Base-by-base conservation (phyloP, 495 filamentous ascomycete genomes). In the Penicillium cosmopolitanum region DNA sequence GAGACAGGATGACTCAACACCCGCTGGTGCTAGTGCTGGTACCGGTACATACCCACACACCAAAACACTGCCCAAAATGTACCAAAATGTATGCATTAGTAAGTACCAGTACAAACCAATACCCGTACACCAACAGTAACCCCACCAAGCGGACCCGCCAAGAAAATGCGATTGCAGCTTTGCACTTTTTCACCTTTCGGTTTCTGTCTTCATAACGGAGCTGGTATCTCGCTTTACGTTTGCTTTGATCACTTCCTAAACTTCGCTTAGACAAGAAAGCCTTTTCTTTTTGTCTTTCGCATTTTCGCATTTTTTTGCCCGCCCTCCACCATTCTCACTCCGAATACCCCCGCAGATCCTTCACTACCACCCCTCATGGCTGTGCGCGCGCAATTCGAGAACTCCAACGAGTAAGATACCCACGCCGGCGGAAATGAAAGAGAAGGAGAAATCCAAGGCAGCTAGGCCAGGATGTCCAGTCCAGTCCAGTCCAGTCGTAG, bases 351-450 rank as follows among this genome's bases (percentile, higher is more conserved):
- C 44, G 19, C 50, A 33, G 40, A 28, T n/a, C 18, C 42, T 50
- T 47, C 60, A 69, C 36, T 38, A 38, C 56, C 69, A 44, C 42
- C 42, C 42, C 42, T 44, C 42, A 93, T 93, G 89, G 87, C 89
- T 77, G 89, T 93, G 51, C 87, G 89, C 73, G 89, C 89, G 56
- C 88, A 95, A 80, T 98, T 98, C 73, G 95, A 98, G 79, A 97
- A 96, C 80, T 96, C 92, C 63, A 97, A 98, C 82, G 95, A 98
- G 95, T 98, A 76, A 72, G 85, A 80, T 57, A 2, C 23, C 23
- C 23, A 23, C 7, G 10, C 16, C 50, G n/a, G 21, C 25, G 47
- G 18, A 46, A 34, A 16, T 16, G 36, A 13, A 23, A 4, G 0
- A 23, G 23, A 23, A 23, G 3, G 2, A 23, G 23, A 23, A 23